Base-by-base conservation (phyloP, 148 eudicot species). In the Spergularia bocconei region DNA sequence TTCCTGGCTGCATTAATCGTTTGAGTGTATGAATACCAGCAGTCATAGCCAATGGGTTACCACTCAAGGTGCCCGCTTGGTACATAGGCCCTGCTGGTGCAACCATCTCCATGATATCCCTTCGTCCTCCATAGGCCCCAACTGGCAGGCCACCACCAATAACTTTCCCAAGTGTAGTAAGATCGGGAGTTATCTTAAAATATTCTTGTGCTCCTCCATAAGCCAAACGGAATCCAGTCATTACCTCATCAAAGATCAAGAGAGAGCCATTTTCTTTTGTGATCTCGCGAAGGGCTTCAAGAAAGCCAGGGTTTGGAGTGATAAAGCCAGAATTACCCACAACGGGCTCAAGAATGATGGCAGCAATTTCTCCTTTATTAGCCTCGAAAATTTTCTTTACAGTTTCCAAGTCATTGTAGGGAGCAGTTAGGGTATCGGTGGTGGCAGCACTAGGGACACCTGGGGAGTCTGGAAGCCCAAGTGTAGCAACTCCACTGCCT, bases 51-150 rank as follows among this genome's bases (percentile, higher is more conserved):
- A 92, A 82, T 19, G 99, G 99, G 88, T 96, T 96, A 20, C 98
- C 98, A 73, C 99, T 96, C 23, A 96, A 80, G 51, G 99, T 96
- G 38, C 98, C 99, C 0, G 97, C 99, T 74, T 92, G 96, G 80
- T 95, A 95, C 93, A 95, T 87, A 4, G 97, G 98, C 21, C 97
- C 97, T 0, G 96, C 88, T 7, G 99, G 99, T 19, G 98, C 99
- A 51, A 96, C 98, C 97, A 89, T 91, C 79, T 92, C 97, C 99
- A 96, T 96, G 9, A 96, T 96, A n/a, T 96, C 99, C 59, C 93
- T 78, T 81, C 97, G 88, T 33, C 97, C 99, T 67, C 99, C 99
- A 51, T 92, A 96, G 38, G 98, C 98, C 38, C 98, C 98, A 51
- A 95, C 97, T 0, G 97, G 98, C 14, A 95, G 70, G 29, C 98